These are phyloP conservation scores for Epichloe gansuensis DNA, from an alignment of 2,329 filamentous ascomycete genomes.

Conservation along the genomic window DNA sequence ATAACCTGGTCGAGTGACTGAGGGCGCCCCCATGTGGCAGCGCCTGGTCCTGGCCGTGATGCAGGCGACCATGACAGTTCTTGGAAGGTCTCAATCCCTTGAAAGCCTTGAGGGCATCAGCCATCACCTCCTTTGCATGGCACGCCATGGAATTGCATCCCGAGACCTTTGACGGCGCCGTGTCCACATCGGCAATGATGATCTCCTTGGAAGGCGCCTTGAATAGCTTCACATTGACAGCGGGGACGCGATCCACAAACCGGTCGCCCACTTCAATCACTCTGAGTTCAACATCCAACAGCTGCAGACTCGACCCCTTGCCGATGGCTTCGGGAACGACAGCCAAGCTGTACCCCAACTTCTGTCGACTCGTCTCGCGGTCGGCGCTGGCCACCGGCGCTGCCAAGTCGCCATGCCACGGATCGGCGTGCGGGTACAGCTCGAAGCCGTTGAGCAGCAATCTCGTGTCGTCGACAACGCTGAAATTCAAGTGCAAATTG, in stretches of 20 bases:
- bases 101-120: constrained; percentile 15
- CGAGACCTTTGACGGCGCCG: constrained; percentile 18
- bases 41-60: constrained; percentile 6
- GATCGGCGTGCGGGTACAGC: constrained; percentile 43
- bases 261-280: constrained; percentile 47
- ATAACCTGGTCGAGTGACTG: constrained; percentile 9
- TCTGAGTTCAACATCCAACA: constrained; percentile 43
- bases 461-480: constrained; percentile 33
- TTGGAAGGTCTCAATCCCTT: constrained; percentile 12
- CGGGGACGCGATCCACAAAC: constrained; percentile 41
- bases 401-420: constrained; percentile 29
- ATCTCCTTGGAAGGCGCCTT: constrained; percentile 44
- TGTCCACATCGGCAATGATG: constrained; percentile 37
- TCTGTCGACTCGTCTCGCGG: constrained; percentile 22
- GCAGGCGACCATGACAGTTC: constrained; percentile 14
- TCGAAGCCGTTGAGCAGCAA: constrained; percentile 49
- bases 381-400: constrained; percentile 33
- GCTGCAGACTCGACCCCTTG: constrained; percentile 36
- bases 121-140: constrained; percentile 29
- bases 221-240: constrained; percentile 49
- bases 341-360: constrained; percentile 38
- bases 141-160: constrained; percentile 39
- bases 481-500: constrained; percentile 42
- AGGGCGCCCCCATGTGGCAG: constrained; percentile 1
- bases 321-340: constrained; percentile 32